Base-by-base conservation (phyloP, 2,329 filamentous ascomycete species). In the Fusarium anguioides region DNA sequence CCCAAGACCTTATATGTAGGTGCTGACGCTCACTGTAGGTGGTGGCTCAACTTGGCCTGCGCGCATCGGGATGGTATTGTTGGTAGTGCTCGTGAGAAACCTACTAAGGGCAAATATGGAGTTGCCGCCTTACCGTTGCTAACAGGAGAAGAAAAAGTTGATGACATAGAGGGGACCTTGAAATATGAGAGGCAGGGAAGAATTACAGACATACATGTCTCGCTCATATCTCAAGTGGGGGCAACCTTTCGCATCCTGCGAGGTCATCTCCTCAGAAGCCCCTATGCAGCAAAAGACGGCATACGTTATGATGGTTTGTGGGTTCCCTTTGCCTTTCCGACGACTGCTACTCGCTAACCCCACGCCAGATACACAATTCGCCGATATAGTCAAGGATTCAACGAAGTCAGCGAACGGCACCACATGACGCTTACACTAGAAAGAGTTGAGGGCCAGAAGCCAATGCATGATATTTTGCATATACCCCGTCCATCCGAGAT, bases 281-380 rank as follows among this genome's bases (percentile, higher is more conserved):
- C 80, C 3, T 79, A 83, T 56, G 84, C 86, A 6, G 86, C 86
- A 2, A 70, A 72, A 33, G 83, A 78, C 4, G 86, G 86, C 4
- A 71, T 88, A 26, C 78, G 86, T 60, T 88, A 87, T 62, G 86
- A 89, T 70, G 86, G 86, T 48, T 66, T 87, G 84, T 87, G 76
- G 74, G 84, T 36, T 21, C 39, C 17, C 11, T 10, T 35, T 14
- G 15, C 18, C 8, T 15, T 17, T 9, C 9, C 17, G 7, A 26
- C 20, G 11, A 11, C 33, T 33, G 21, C 23, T 41, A 15, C 24
- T 37, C 11, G 40, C 60, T 71, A 35, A 69, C 39, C 15, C 8
- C 6, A 3, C 14, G 4, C 10, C 23, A 87, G 85, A 27, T 87
- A 87, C 71, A 80, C 74, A 4, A 75, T 88, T 40, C 74, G 75